phyloP scores from a whole-genome alignment of 192 early-diverging fungal species.

The Backusella morwellensis region DNA sequence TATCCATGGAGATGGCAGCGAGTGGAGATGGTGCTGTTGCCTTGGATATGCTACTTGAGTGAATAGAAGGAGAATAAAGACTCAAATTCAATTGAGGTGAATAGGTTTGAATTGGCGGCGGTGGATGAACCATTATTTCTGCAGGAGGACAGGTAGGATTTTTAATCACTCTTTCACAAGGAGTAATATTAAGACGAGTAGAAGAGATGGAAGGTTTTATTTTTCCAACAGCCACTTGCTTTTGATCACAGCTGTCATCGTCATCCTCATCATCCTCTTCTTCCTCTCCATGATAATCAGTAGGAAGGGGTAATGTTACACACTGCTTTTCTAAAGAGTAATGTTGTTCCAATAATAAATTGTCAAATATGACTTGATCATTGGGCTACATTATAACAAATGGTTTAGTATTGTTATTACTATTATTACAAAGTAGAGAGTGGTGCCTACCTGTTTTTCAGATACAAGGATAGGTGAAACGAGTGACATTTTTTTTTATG shows the following conservation, averaged over 20 bases:
- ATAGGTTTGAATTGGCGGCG: background rate
- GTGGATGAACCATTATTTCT: background rate
- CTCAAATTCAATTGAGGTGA: background rate
- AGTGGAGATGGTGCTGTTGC: slow-evolving; percentile 1
- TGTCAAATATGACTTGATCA: background rate
- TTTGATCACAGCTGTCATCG: background rate
- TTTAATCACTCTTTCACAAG: background rate
- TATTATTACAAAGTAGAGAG: no score
- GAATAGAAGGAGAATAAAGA: background rate
- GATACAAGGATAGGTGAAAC: background rate
- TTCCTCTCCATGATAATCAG: background rate
- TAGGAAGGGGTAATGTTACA: background rate
- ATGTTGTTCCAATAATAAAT: background rate
- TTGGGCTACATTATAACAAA: background rate
- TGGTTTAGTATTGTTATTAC: background rate
- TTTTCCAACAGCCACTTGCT: background rate
- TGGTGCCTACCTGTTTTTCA: background rate
- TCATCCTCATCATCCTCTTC: background rate
- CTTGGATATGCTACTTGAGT: background rate
- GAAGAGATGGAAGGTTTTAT: background rate
- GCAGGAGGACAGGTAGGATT: background rate
- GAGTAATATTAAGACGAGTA: background rate
- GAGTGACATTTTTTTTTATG: background rate
- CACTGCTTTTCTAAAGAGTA: background rate
- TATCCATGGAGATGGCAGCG: background rate